Evolutionary conservation across 2,329 filamentous ascomycete species (phyloP).

Genomic region (Gnomoniopsis smithogilvyi): DNA sequence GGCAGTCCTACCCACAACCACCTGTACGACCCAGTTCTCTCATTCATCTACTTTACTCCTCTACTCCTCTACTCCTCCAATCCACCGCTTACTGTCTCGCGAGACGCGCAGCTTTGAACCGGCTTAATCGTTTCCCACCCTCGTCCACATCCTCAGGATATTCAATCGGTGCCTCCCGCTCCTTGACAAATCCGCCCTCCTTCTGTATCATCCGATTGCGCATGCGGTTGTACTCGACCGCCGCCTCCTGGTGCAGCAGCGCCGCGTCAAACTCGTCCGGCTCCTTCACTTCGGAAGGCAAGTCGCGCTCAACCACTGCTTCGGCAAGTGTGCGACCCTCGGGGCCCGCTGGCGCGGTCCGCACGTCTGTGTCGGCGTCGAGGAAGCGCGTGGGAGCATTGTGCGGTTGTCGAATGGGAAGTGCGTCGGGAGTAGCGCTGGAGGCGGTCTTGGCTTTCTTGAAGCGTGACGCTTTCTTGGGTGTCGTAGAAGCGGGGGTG

Average conservation of each 20-base stretch:
- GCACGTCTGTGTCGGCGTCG: constrained; percentile 28
- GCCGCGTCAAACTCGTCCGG: constrained; percentile 70
- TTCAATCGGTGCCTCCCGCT: constrained; percentile 65
- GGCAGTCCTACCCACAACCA: too few relatives aligned
- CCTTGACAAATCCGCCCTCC: constrained; percentile 76
- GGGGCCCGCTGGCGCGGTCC: constrained; percentile 45
- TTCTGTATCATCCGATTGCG: constrained; percentile 80
- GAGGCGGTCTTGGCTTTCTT: constrained; percentile 35
- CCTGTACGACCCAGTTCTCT: too few relatives aligned
- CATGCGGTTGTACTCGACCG: constrained; percentile 76
- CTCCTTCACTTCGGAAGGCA: constrained; percentile 29
- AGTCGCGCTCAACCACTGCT: constrained; percentile 53
- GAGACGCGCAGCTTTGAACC: constrained; percentile 70
- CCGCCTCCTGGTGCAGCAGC: constrained; percentile 72
- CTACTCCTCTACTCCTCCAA: too few relatives aligned
- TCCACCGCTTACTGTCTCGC: constrained; percentile 39
- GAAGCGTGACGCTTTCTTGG: constrained; percentile 50
- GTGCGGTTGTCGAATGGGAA: constrained; percentile 37
- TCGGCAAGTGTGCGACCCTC: constrained; percentile 57
- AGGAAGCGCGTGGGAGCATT: constrained; percentile 40
- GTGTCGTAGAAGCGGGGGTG: constrained; percentile 1
- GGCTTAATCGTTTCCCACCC: constrained; percentile 61
- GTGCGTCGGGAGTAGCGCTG: neutral
- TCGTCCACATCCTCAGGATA: constrained; percentile 66
- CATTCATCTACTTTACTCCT: neutral